Evolutionary conservation across 1,284 basidiomycete genomes (phyloP), one percentile per base, ranked within the genome.

Genomic region (Cryptococcus sp.): DNA sequence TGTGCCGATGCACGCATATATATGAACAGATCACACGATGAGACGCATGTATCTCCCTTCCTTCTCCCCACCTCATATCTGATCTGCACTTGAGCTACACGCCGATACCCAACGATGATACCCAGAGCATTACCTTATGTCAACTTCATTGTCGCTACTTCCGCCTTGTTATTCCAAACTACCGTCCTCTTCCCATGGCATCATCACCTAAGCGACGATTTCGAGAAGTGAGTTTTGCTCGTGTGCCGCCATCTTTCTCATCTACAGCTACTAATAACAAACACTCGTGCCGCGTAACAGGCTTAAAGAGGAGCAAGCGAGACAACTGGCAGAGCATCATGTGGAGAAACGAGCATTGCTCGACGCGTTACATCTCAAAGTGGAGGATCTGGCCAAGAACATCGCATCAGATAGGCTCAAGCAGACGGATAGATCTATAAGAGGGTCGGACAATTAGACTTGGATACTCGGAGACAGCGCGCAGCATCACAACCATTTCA

Each of bases 221-320:
- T 59, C 40, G 47, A 59, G 5, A 22, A 42, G 57, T 59, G 52
- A 54, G 57, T 39, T n/a, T n/a, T 41, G n/a, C 6, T n/a, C n/a
- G 13, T 38, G 19, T n/a, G 52, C 19, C 51, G 11, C 22, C 51
- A 5, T 40, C 38, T 11, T 19, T 51, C 6, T 20, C 50, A 8
- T 40, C 19, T 19, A 6, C n/a, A 8, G 10, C 20, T 47, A 7
- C 27, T 17, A 25, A 27, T 8, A 13, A 27, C 1, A 3, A 15
- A 47, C 47, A n/a, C 8, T 7, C 20, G 19, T 48, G 7, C 20
- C 20, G 25, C 7, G 5, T 23, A 3, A 23, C 35, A 59, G 57
- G n/a, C 22, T 59, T 19, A 59, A 59, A 41, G 51, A 51, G 11
- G 52, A 59, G 50, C 57, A 59, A 50, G 53, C 57, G 16, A 47